Evolutionary conservation across 164 flowering plant species (phyloP), one percentile per base, ranked within the genome.

Genomic region (Protea cynaroides): DNA sequence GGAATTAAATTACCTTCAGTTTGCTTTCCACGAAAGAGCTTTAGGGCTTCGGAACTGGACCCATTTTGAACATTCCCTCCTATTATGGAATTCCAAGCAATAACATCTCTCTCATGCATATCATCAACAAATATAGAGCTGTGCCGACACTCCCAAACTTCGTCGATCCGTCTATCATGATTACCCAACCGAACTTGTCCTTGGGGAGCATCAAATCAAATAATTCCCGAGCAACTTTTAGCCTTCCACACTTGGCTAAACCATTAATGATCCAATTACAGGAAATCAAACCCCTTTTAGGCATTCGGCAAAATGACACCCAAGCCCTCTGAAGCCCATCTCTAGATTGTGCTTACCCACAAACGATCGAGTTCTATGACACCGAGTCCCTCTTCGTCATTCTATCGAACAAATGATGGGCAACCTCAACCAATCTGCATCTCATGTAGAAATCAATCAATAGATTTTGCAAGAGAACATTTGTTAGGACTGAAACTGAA

Each of bases 261-360:
- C 84, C 84, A 78, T 79, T 76, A 50, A 88, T 76, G 85, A 85
- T 78, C 10, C 78, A 72, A 64, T 85, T 88, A 87, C 89, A 88
- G 11, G 89, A 81, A 64, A 86, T 80, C 78, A 81, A 63, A 56
- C 86, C 92, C 57, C 81, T 85, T 12, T 76, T 64, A 14, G 87
- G 84, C 88, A 86, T 84, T 69, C 63, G 62, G 69, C 72, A 74
- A 63, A 86, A 86, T 77, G 86, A 50, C 0, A 70, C 72, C 77
- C 69, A 60, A 52, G 92, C 86, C 14, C 58, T 5, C 24, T 57
- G 65, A 64, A 84, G 43, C 17, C 83, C 82, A 50, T 74, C 71
- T 59, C 58, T 75, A 1, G 56, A 58, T 46, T 68, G 77, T 21
- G 74, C 72, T 62, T 75, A 83, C 40, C 90, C 92, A 55, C 75